Evolutionary conservation across 768 basidiomycete species (phyloP).

Genomic region (Trichaptum fuscoviolaceum): DNA sequence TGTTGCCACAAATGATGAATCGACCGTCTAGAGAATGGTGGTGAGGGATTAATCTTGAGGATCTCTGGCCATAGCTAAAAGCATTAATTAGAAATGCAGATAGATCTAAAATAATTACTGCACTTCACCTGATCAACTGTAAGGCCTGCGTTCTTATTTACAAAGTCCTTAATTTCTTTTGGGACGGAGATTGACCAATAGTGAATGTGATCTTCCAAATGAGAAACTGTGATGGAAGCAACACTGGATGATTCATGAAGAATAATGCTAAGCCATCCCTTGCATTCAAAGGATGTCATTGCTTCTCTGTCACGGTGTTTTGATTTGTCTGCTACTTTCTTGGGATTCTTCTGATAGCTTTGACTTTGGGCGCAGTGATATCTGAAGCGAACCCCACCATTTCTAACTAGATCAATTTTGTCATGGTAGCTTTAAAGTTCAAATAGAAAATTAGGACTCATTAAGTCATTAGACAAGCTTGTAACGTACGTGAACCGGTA

Average conservation of each 20-base stretch:
- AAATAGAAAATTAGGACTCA: too few relatives aligned
- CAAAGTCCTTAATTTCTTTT: slow-evolving; percentile 10
- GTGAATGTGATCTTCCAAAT: slow-evolving; percentile 19
- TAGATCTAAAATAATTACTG: neutral
- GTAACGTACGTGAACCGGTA: too few relatives aligned
- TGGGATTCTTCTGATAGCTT: too few relatives aligned
- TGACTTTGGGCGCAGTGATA: too few relatives aligned
- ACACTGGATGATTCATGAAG: slow-evolving; percentile 8
- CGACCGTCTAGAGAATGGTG: slow-evolving; percentile 13
- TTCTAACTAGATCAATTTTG: too few relatives aligned
- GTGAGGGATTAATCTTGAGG: slow-evolving; percentile 13
- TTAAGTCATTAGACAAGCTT: too few relatives aligned
- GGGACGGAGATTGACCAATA: slow-evolving; percentile 22
- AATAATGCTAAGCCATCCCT: slow-evolving; percentile 23
- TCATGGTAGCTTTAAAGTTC: too few relatives aligned
- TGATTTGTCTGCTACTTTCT: slow-evolving; percentile 14
- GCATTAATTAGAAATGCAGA: neutral
- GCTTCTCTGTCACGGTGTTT: slow-evolving; percentile 21
- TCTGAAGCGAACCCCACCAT: too few relatives aligned
- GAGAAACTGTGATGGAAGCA: slow-evolving; percentile 15
- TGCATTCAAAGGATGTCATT: slow-evolving; percentile 23
- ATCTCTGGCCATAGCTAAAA: slow-evolving; percentile 19
- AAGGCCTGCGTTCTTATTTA: slow-evolving; percentile 7
- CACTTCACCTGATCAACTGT: slow-evolving; percentile 16
- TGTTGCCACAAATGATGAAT: slow-evolving; percentile 22